phyloP scores from a whole-genome alignment of 2,329 filamentous ascomycete species.

The Dothistroma septosporum region DNA sequence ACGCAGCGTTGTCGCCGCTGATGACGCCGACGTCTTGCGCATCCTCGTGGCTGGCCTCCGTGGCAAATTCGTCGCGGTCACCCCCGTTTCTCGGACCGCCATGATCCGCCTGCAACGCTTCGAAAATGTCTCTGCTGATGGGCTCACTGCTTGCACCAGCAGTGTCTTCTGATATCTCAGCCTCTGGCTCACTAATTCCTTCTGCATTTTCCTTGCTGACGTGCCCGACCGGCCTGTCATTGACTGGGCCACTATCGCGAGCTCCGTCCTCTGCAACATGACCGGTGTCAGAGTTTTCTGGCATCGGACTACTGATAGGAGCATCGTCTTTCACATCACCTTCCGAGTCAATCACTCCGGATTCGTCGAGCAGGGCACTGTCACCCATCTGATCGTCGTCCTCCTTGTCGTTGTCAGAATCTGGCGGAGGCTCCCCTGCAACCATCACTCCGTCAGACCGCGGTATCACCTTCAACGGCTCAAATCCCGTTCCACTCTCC shows the following conservation, averaged over 20 bases:
- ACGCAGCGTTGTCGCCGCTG: neutral
- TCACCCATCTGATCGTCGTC: neutral
- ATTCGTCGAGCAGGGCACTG: neutral
- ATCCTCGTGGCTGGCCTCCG: neutral
- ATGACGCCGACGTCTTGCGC: neutral
- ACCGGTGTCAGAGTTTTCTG: no score
- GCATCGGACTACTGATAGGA: neutral
- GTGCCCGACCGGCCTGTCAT: no score
- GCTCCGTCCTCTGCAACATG: neutral
- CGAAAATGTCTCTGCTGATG: no score
- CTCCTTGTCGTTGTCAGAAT: neutral
- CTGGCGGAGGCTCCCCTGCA: neutral
- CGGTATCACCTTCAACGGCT: neutral
- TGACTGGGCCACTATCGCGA: neutral
- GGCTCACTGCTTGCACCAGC: no score
- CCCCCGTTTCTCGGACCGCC: no score
- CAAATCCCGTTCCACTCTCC: neutral
- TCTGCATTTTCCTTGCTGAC: no score
- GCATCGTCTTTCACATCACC: neutral
- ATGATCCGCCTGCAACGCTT: no score
- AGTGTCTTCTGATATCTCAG: no score
- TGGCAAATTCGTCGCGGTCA: no score
- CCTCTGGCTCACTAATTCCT: no score
- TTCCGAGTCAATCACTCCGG: neutral
- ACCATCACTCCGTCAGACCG: neutral